Evolutionary conservation across 495 filamentous ascomycete genomes (phyloP).

Genomic region (Rhypophila decipiens): DNA sequence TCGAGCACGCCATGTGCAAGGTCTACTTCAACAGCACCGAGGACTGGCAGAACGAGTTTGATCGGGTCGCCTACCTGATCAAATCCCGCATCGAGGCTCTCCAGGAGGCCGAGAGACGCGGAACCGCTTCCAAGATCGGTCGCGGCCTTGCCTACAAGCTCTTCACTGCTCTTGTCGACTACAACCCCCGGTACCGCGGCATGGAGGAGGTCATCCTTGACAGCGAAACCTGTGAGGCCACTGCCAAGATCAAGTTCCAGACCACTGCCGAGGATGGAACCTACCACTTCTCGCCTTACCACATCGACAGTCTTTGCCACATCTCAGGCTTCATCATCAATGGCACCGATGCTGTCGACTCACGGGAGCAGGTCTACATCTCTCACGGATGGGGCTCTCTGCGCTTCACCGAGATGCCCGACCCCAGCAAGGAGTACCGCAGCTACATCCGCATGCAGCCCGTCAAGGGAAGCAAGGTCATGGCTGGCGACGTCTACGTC

Average conservation of each 20-base stretch:
- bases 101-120: conserved; percentile 42
- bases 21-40: conserved; percentile 41
- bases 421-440: conserved; percentile 57
- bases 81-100: conserved; percentile 45
- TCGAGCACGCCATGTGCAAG: conserved; percentile 46
- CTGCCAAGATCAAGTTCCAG: conserved; percentile 61
- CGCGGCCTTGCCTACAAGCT: conserved; percentile 73
- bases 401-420: conserved; percentile 59
- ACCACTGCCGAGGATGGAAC: conserved; percentile 50
- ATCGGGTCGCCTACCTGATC: conserved; percentile 51
- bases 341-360: conserved; percentile 65
- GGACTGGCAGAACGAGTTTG: conserved; percentile 48
- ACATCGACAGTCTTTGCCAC: conserved; percentile 64
- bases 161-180: conserved; percentile 65
- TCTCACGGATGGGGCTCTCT: conserved; percentile 77
- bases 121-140: conserved; percentile 54
- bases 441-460: conserved; percentile 65
- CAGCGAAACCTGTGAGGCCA: conserved; percentile 64
- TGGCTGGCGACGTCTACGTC: conserved; percentile 57
- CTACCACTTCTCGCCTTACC: conserved; percentile 63
- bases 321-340: conserved; percentile 77
- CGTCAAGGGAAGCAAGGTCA: conserved; percentile 45
- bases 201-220: conserved; percentile 75
- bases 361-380: conserved; percentile 64
- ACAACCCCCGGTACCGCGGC: conserved; percentile 58